phyloP scores from a whole-genome alignment of 2,329 filamentous ascomycete species.

The Scorias spongiosa region DNA sequence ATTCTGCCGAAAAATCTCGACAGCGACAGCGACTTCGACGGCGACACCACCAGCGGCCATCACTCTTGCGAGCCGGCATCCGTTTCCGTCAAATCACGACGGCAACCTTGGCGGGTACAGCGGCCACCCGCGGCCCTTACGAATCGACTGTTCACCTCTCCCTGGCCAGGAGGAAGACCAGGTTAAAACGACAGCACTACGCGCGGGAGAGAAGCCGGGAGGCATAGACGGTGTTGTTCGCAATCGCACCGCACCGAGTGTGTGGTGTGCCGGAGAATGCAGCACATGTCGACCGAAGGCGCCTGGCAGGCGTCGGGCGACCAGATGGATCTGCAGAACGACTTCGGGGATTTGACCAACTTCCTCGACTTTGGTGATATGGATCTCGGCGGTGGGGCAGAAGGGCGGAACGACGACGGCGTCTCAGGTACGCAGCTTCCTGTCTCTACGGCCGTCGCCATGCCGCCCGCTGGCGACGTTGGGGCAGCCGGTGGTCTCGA shows the following conservation, averaged over 20 bases:
- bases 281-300: constrained; percentile 26
- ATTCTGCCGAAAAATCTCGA: no score
- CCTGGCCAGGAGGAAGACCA: no score
- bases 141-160: no score
- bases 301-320: constrained; percentile 17
- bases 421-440: background rate
- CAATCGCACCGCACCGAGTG: no score
- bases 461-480: background rate
- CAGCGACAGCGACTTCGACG: no score
- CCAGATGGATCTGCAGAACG: constrained; percentile 22
- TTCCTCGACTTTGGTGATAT: constrained; percentile 27
- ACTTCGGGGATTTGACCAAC: constrained; percentile 29
- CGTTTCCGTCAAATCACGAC: background rate
- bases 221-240: no score
- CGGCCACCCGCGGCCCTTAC: background rate
- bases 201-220: no score
- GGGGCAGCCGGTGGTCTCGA: background rate
- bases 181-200: no score
- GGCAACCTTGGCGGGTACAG: background rate
- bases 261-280: constrained; percentile 1
- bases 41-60: no score
- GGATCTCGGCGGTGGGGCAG: constrained; percentile 8
- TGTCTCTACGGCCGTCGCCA: background rate
- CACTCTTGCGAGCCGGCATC: no score
- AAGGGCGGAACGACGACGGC: background rate